These are phyloP conservation scores for Carallia brachiata DNA, from an alignment of 345 rosid genomes.

Conservation along the genomic window DNA sequence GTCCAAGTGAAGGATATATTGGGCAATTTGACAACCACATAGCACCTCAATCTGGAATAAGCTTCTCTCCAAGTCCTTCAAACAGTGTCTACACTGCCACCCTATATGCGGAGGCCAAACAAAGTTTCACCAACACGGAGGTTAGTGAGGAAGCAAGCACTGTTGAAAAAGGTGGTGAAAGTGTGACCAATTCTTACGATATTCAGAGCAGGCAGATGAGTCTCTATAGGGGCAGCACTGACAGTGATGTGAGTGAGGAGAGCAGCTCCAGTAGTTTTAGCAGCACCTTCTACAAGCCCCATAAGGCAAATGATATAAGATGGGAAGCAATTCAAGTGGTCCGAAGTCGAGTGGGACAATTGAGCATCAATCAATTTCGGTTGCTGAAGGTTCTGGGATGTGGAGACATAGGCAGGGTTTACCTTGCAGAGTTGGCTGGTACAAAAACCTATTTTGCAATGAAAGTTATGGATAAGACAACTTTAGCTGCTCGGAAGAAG, in stretches of 20 bases:
- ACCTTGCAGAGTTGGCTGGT: conserved; percentile 75
- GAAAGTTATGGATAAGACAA: conserved; percentile 79
- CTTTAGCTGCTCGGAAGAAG: conserved; percentile 78
- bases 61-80: conserved; percentile 61
- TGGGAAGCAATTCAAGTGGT: conserved; percentile 90
- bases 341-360: conserved; percentile 40
- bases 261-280: conserved; percentile 82
- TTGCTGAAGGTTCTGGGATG: conserved; percentile 58
- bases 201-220: conserved; percentile 66
- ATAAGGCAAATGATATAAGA: conserved; percentile 73
- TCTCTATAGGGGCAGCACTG: conserved; percentile 72
- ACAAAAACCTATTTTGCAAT: conserved; percentile 68
- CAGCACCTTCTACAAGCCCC: conserved; percentile 67
- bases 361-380: conserved; percentile 63
- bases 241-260: conserved; percentile 86
- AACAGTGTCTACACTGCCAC: conserved; percentile 60
- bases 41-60: conserved; percentile 37
- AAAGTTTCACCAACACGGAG: conserved; percentile 75
- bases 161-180: conserved; percentile 42
- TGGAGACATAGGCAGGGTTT: conserved; percentile 87
- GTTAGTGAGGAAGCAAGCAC: conserved; percentile 65
- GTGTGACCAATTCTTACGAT: conserved; percentile 42
- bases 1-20: conserved; percentile 30
- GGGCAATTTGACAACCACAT: conserved; percentile 31
- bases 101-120: conserved; percentile 57